Evolutionary conservation across 2,329 filamentous ascomycete genomes (phyloP).

Genomic region (Diatrype stigma): DNA sequence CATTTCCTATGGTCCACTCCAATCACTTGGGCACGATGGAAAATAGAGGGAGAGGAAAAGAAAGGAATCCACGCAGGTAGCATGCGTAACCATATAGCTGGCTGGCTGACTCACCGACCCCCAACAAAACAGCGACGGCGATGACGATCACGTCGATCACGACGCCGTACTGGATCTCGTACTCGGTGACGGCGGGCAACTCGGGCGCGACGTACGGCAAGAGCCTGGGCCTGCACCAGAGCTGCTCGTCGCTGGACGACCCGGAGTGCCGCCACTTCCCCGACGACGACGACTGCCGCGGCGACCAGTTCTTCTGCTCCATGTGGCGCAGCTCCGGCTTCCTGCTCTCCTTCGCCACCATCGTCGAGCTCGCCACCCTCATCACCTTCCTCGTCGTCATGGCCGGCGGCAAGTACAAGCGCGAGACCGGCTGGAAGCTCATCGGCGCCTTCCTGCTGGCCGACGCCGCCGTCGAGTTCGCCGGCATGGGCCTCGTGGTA

Average conservation of each 20-base stretch:
- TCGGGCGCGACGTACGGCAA: constrained; percentile 46
- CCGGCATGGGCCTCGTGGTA: constrained; percentile 80
- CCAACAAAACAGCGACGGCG: constrained; percentile 52
- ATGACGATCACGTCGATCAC: constrained; percentile 68
- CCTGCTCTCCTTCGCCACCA: constrained; percentile 76
- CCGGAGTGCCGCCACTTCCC: constrained; percentile 65
- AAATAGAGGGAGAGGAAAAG: not conserved
- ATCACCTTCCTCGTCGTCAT: constrained; percentile 76
- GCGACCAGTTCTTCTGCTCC: constrained; percentile 75
- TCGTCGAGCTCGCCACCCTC: constrained; percentile 77
- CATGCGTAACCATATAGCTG: too few relatives aligned
- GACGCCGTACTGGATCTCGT: constrained; percentile 69
- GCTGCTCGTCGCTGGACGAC: constrained; percentile 68
- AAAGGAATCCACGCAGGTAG: too few relatives aligned
- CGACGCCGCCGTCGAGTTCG: constrained; percentile 66
- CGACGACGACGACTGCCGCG: constrained; percentile 60
- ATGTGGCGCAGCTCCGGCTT: constrained; percentile 90
- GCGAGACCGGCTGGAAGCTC: constrained; percentile 80
- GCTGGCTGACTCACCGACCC: constrained; percentile 26
- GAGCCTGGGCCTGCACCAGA: constrained; percentile 73
- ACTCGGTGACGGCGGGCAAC: constrained; percentile 46
- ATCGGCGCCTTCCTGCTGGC: constrained; percentile 61
- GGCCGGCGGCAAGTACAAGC: constrained; percentile 71
- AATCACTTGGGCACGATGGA: too few relatives aligned
- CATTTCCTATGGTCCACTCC: too few relatives aligned